Conservation (phyloP, 257 asterid species). For the Solanum pimpinellifolium region DNA sequence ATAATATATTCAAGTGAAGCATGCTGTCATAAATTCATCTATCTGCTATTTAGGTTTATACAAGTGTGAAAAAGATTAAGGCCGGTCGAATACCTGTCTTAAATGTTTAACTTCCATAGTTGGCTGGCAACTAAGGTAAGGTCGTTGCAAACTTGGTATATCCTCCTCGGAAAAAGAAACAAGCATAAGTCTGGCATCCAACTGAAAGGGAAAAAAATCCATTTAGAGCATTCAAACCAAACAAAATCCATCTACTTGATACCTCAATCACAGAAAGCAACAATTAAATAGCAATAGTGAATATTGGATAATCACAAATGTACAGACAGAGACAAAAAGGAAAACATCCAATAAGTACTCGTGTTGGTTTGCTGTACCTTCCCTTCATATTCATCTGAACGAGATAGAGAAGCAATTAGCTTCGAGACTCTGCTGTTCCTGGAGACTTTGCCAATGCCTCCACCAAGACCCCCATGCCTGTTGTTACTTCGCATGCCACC, state of each 20-base stretch:
- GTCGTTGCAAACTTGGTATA: slow-evolving; percentile 73
- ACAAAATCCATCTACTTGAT: background rate
- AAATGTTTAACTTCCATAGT: slow-evolving; percentile 53
- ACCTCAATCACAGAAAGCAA: background rate
- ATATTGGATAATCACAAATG: background rate
- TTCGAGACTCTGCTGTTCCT: slow-evolving; percentile 54
- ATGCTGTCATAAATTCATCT: background rate
- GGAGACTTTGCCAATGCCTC: slow-evolving; percentile 41
- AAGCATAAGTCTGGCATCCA: slow-evolving; percentile 50
- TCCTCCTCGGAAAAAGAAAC: slow-evolving; percentile 52
- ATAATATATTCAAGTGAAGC: background rate
- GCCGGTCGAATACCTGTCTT: slow-evolving; percentile 41
- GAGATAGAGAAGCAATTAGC: slow-evolving; percentile 56
- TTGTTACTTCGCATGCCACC: slow-evolving; percentile 76
- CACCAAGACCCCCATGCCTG: slow-evolving; percentile 51
- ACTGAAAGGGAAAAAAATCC: slow-evolving; percentile 31
- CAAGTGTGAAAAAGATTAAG: background rate
- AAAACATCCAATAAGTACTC: background rate
- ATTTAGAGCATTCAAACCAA: background rate
- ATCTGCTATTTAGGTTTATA: background rate
- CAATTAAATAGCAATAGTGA: background rate
- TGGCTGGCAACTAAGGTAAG: slow-evolving; percentile 66
- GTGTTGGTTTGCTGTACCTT: slow-evolving; percentile 19
- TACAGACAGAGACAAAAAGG: background rate
- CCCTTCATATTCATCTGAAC: slow-evolving; percentile 45